phyloP scores from a whole-genome alignment of 768 basidiomycete species.

The Paxillus rubicundulus region DNA sequence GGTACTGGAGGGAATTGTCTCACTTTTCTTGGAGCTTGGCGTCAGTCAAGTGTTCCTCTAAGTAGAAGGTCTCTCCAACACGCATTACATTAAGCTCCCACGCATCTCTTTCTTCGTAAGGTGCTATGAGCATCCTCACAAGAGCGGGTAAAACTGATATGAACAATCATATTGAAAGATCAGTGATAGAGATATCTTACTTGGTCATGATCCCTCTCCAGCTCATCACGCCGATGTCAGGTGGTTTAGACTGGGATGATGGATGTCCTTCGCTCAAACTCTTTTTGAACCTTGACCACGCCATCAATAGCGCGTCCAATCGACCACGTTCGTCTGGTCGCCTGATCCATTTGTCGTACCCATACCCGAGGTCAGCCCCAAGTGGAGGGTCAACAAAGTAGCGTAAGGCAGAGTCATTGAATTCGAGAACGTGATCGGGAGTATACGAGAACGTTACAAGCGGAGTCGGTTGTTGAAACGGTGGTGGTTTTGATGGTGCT shows the following conservation, averaged over 20 bases:
- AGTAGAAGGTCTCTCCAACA: constrained; percentile 64
- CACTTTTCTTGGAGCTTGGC: constrained; percentile 64
- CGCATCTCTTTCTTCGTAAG: constrained; percentile 77
- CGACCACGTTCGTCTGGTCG: constrained; percentile 64
- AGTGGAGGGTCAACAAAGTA: constrained; percentile 70
- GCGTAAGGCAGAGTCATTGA: constrained; percentile 65
- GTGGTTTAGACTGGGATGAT: constrained; percentile 18
- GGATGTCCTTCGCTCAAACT: constrained; percentile 34
- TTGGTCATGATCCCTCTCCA: constrained; percentile 89
- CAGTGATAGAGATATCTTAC: constrained; percentile 39
- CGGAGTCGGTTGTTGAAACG: constrained; percentile 70
- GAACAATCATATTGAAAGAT: constrained; percentile 3
- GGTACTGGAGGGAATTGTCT: constrained; percentile 17
- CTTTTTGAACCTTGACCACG: constrained; percentile 44
- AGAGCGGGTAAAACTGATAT: constrained; percentile 18
- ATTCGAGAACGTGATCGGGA: constrained; percentile 52
- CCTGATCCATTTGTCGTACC: constrained; percentile 71
- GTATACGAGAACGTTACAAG: constrained; percentile 74
- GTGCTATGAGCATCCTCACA: constrained; percentile 70
- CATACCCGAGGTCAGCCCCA: constrained; percentile 62
- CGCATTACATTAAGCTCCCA: constrained; percentile 86
- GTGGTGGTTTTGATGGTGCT: constrained; percentile 24
- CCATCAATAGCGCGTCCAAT: constrained; percentile 65
- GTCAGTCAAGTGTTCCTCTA: constrained; percentile 70
- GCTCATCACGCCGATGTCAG: constrained; percentile 55